These are phyloP conservation scores for Cladophialophora immunda DNA, from an alignment of 2,329 filamentous ascomycete species.

Conservation along the genomic window DNA sequence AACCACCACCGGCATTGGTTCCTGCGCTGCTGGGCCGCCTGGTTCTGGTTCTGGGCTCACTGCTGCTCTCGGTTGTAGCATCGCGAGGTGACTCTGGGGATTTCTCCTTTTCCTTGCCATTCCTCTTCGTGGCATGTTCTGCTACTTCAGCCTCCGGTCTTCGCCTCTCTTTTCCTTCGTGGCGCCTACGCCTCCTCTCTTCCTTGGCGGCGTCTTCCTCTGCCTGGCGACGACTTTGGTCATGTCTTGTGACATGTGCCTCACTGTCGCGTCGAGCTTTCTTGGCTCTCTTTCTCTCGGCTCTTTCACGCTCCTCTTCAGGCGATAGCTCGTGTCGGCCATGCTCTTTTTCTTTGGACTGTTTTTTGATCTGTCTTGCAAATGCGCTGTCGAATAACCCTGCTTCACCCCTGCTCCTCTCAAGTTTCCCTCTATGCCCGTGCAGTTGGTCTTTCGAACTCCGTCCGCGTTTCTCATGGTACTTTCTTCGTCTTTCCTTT, in stretches of 20 bases:
- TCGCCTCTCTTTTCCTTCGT: constrained; percentile 27
- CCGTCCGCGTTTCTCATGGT: constrained; percentile 28
- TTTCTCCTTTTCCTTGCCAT: constrained; percentile 26
- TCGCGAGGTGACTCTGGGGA: constrained; percentile 8
- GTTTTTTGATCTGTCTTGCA: constrained; percentile 40
- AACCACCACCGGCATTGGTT: constrained; percentile 31
- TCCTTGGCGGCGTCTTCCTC: constrained; percentile 16
- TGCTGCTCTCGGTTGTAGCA: constrained; percentile 8
- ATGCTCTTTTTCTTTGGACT: constrained; percentile 44
- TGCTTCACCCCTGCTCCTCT: constrained; percentile 45
- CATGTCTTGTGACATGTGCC: constrained; percentile 7
- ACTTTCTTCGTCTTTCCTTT: constrained; percentile 34
- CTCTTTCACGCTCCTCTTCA: constrained; percentile 30
- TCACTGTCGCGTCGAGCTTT: constrained; percentile 33
- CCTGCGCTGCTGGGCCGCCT: constrained; percentile 33
- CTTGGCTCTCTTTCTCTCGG: constrained; percentile 31
- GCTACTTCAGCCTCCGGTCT: constrained; percentile 15
- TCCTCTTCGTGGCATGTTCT: constrained; percentile 21
- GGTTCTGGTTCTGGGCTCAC: constrained; percentile 14
- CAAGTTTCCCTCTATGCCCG: constrained; percentile 44
- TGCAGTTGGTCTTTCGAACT: constrained; percentile 31
- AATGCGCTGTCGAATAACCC: constrained; percentile 46
- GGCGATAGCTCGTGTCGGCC: constrained; percentile 34
- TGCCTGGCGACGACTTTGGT: constrained; percentile 5
- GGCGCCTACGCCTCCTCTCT: constrained; percentile 17